Conservation (phyloP, 371 early-diverging fungal species). For the Batrachochytrium dendrobatidis region DNA sequence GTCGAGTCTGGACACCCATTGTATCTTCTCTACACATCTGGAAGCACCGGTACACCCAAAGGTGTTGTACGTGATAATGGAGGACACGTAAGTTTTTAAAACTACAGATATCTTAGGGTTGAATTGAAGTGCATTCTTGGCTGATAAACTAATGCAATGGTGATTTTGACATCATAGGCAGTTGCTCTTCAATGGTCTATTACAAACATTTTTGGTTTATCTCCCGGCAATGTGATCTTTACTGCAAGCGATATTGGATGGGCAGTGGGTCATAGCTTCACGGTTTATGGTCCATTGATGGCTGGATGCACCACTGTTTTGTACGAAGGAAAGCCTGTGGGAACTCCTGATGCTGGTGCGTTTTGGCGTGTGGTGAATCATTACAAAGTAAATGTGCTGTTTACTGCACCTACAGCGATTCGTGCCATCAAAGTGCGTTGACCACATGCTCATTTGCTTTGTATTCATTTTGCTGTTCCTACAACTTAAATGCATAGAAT, state of each 20-base stretch:
- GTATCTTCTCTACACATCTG: constrained; percentile 89
- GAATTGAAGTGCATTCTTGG: constrained; percentile 47
- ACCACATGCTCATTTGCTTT: neutral
- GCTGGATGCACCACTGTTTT: constrained; percentile 76
- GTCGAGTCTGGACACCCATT: constrained; percentile 65
- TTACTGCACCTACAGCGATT: constrained; percentile 90
- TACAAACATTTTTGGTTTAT: constrained; percentile 62
- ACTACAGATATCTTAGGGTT: neutral
- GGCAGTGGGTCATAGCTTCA: constrained; percentile 91
- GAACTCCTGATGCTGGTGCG: constrained; percentile 71
- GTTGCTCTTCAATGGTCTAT: constrained; percentile 73
- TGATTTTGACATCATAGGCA: constrained; percentile 79
- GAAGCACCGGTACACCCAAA: constrained; percentile 77
- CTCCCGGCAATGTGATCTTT: constrained; percentile 66
- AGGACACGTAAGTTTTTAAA: constrained; percentile 55
- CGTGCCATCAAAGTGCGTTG: constrained; percentile 53
- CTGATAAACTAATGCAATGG: constrained; percentile 69
- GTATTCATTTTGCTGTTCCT: neutral
- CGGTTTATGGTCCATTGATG: constrained; percentile 81
- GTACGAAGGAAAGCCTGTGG: constrained; percentile 82
- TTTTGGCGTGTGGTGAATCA: constrained; percentile 77
- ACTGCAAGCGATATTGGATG: constrained; percentile 85
- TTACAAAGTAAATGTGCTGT: constrained; percentile 65
- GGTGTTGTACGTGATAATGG: constrained; percentile 69
- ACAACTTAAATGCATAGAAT: neutral